phyloP scores from a whole-genome alignment of 352 stramenopile species.

The Proteromonas lacertae region DNA sequence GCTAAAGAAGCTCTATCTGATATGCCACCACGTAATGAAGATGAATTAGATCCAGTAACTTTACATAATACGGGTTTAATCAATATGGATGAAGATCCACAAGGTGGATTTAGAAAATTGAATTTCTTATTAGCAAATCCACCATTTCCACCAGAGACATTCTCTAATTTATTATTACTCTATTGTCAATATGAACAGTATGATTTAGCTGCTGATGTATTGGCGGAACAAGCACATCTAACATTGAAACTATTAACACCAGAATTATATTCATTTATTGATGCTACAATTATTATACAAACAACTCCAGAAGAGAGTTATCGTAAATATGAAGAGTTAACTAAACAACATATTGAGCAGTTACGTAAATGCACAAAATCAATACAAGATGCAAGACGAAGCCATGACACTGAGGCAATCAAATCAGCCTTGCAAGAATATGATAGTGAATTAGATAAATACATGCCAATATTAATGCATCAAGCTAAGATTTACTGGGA shows the following conservation, averaged over 20 bases:
- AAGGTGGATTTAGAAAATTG: slow-evolving; percentile 62
- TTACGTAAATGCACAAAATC: slow-evolving; percentile 66
- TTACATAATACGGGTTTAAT: slow-evolving; percentile 49
- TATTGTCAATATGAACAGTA: slow-evolving; percentile 73
- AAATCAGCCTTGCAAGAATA: slow-evolving; percentile 50
- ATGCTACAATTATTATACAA: slow-evolving; percentile 53
- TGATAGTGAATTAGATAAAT: slow-evolving; percentile 57
- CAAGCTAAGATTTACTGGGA: slow-evolving; percentile 81
- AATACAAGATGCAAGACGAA: slow-evolving; percentile 53
- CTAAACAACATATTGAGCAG: slow-evolving; percentile 54
- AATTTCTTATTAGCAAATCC: slow-evolving; percentile 66
- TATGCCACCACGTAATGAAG: slow-evolving; percentile 43
- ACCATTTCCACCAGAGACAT: slow-evolving; percentile 65
- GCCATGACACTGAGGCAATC: slow-evolving; percentile 55
- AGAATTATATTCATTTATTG: slow-evolving; percentile 74
- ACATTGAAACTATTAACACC: slow-evolving; percentile 59
- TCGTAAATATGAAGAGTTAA: slow-evolving; percentile 53
- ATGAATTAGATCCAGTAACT: slow-evolving; percentile 62
- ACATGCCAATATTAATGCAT: slow-evolving; percentile 81
- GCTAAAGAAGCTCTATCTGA: slow-evolving; percentile 34
- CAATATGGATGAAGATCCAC: slow-evolving; percentile 63
- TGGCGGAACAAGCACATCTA: slow-evolving; percentile 63
- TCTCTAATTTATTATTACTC: slow-evolving; percentile 61
- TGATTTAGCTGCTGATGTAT: slow-evolving; percentile 60
- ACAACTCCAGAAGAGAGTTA: slow-evolving; percentile 63